Percentiles rank a stretch among this genome's conserved stretches.
Evolutionary conservation across 2,329 filamentous ascomycete genomes (phyloP).

Genomic region (Berkeleyomyces basicola): DNA sequence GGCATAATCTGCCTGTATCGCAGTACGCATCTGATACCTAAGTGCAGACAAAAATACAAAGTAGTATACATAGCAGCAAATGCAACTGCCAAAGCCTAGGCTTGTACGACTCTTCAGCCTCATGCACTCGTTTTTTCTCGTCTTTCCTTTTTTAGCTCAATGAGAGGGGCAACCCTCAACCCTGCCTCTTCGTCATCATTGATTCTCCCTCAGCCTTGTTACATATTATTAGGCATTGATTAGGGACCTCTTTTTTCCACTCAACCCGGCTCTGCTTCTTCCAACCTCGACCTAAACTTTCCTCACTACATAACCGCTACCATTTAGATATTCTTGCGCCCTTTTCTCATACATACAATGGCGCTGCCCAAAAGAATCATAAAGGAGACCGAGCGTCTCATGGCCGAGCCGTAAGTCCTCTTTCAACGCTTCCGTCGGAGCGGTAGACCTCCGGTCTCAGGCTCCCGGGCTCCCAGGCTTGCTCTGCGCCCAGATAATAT

Average conservation of each 20-base stretch:
- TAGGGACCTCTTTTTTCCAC: not conserved
- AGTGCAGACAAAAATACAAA: no score
- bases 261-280: not conserved
- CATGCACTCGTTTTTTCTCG: not conserved
- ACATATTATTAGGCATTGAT: not conserved
- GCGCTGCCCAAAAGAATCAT: slow-evolving; percentile 90
- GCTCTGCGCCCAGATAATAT: no score
- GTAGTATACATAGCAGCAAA: no score
- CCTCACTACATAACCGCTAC: not conserved
- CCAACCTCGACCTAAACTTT: not conserved
- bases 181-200: not conserved
- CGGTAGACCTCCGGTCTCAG: not conserved
- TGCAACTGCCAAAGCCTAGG: not conserved
- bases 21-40: no score
- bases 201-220: not conserved
- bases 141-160: not conserved
- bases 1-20: no score
- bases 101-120: not conserved
- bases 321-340: not conserved
- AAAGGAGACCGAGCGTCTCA: slow-evolving; percentile 94
- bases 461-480: no score
- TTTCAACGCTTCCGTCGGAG: not conserved
- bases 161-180: not conserved
- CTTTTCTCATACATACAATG: slow-evolving; percentile 25
- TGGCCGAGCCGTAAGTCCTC: slow-evolving; percentile 76